Base-by-base conservation (phyloP, 345 rosid species). In the Zanthoxylum bungeanum region DNA sequence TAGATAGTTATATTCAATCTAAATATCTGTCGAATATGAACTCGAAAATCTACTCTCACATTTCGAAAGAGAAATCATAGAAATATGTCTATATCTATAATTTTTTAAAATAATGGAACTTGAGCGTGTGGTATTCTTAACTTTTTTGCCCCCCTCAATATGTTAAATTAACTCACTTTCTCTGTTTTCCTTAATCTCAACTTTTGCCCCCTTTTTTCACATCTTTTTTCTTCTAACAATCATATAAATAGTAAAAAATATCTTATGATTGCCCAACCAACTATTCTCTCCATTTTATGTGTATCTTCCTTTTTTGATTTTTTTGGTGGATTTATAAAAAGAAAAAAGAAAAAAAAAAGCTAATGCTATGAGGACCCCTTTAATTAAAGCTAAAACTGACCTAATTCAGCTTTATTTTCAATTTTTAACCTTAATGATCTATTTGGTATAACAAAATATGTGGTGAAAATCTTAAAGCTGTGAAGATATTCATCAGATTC, bases 311-410 rank as follows among this genome's bases (percentile, higher is more conserved):
- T 27, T 39, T 52, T 71, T 71, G 37, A 4, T 49, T 47, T 52
- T 52, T 34, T 24, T 25, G 39, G 21, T 14, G 5, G n/a, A 53
- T 22, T 21, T 10, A 21, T 2, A 22, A 9, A 52, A 2, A 58
- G 49, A 19, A 46, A 33, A n/a, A 56, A 27, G 30, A 49, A 49
- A 49, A 49, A 6, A 17, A 44, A 51, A 63, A 37, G 75, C 14
- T 25, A 53, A 55, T 68, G 63, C 51, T 37, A 0, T 27, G 63
- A 39, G 68, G 68, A 62, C 68, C 75, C 75, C 52, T 27, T 71
- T 49, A 34, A 36, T 28, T 37, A 62, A 51, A 61, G 66, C 31
- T 33, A 33, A 51, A 51, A 52, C 30, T 40, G 17, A 12, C 51
- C 71, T 14, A 68, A 51, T 21, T 31, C 27, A 62, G 25, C 44